Percentiles rank a stretch among this genome's conserved stretches.
These are phyloP conservation scores for Dipteronia sinensis DNA, from an alignment of 345 rosid genomes.

Conservation along the genomic window DNA sequence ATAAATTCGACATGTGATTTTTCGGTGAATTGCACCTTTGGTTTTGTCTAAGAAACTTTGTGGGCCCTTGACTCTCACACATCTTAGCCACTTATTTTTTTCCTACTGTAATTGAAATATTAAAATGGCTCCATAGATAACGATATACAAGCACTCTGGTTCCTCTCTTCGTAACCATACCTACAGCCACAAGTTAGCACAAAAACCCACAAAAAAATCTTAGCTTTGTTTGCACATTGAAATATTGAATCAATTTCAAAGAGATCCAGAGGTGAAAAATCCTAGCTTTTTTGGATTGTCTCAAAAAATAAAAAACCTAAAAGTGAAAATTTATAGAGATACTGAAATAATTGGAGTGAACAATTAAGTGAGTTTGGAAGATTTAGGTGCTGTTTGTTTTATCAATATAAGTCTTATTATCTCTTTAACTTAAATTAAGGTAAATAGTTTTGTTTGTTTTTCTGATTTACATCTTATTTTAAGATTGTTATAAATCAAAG, in stretches of 20 bases:
- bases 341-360: too few relatives aligned
- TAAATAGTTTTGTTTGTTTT: too few relatives aligned
- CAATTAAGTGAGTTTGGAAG: too few relatives aligned
- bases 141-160: constrained; percentile 36
- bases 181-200: constrained; percentile 22
- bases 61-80: constrained; percentile 69
- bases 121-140: constrained; percentile 54
- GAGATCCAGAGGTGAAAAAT: background rate
- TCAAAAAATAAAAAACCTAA: too few relatives aligned
- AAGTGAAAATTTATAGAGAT: too few relatives aligned
- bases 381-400: too few relatives aligned
- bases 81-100: constrained; percentile 66
- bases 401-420: too few relatives aligned
- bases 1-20: constrained; percentile 45
- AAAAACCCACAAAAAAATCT: background rate
- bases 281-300: too few relatives aligned
- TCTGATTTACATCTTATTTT: too few relatives aligned
- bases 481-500: too few relatives aligned
- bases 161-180: constrained; percentile 53
- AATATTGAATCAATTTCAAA: background rate
- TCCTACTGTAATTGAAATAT: constrained; percentile 70
- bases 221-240: background rate
- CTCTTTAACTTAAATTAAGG: too few relatives aligned
- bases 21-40: constrained; percentile 43
- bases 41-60: constrained; percentile 47